Percentiles rank a stretch among this genome's conserved stretches.
Evolutionary conservation across 202 grass and related monocot genomes (phyloP).

Genomic region (Setaria italica): DNA sequence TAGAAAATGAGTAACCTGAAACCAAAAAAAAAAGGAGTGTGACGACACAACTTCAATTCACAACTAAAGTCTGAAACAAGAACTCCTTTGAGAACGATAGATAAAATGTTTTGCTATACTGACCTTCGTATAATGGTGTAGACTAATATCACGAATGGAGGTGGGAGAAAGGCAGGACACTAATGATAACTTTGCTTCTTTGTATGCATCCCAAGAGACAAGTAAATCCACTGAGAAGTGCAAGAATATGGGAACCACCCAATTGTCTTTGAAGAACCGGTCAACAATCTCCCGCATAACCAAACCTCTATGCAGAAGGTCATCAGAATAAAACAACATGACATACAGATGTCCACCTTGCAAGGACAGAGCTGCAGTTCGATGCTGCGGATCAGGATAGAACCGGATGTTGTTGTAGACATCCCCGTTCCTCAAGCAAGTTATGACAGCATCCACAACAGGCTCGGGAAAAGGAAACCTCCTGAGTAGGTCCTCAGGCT

Average conservation of each 20-base stretch:
- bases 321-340: constrained; percentile 64
- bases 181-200: constrained; percentile 70
- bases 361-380: constrained; percentile 61
- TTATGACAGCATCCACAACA: constrained; percentile 64
- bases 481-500: constrained; percentile 63
- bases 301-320: constrained; percentile 56
- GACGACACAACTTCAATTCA: not conserved
- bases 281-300: constrained; percentile 73
- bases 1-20: constrained; percentile 61
- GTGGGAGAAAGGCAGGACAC: constrained; percentile 58
- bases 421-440: constrained; percentile 59
- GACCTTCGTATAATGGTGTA: constrained; percentile 66
- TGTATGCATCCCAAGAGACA: constrained; percentile 73
- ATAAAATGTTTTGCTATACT: constrained; percentile 6
- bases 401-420: constrained; percentile 56
- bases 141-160: constrained; percentile 59
- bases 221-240: constrained; percentile 74
- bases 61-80: not conserved
- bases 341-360: constrained; percentile 62
- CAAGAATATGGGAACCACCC: constrained; percentile 73
- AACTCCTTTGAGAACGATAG: not conserved
- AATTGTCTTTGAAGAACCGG: constrained; percentile 74
- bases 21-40: not conserved
- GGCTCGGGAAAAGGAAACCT: constrained; percentile 70
- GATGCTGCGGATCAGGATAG: constrained; percentile 75